phyloP scores from a whole-genome alignment of 306 rosid species.

The Vigna trinervia region DNA sequence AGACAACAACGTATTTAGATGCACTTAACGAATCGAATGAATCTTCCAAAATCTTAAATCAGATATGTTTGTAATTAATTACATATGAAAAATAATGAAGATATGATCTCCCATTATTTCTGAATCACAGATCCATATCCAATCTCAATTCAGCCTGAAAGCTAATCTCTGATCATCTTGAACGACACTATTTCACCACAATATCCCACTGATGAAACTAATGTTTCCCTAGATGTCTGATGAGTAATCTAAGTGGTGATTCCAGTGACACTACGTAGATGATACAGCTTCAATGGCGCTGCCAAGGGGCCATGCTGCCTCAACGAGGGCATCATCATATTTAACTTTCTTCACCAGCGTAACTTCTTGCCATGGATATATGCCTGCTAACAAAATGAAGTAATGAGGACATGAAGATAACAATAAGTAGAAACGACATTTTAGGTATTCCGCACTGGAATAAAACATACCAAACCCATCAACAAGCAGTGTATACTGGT shows the following conservation, averaged over 20 bases:
- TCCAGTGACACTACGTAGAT: slow-evolving; percentile 54
- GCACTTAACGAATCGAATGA: slow-evolving; percentile 51
- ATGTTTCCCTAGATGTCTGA: slow-evolving; percentile 22
- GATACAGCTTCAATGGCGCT: slow-evolving; percentile 99
- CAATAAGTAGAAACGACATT: slow-evolving; percentile 13
- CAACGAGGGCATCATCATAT: slow-evolving; percentile 79
- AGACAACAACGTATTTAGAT: slow-evolving; percentile 37
- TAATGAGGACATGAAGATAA: slow-evolving; percentile 25
- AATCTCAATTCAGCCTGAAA: slow-evolving; percentile 45
- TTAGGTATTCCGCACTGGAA: slow-evolving; percentile 10
- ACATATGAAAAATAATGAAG: slow-evolving; percentile 52
- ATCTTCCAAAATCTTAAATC: slow-evolving; percentile 45
- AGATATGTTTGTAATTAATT: slow-evolving; percentile 48
- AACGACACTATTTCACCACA: slow-evolving; percentile 41
- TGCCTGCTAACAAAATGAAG: slow-evolving; percentile 61
- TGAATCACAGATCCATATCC: slow-evolving; percentile 41
- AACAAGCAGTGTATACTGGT: slow-evolving; percentile 84
- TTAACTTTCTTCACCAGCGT: slow-evolving; percentile 92
- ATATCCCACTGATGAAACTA: slow-evolving; percentile 33
- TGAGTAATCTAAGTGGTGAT: slow-evolving; percentile 50
- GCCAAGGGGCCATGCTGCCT: slow-evolving; percentile 99
- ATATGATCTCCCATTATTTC: slow-evolving; percentile 52
- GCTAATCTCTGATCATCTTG: slow-evolving; percentile 42
- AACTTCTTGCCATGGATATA: slow-evolving; percentile 92
- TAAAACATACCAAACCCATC: slow-evolving; percentile 87